Evolutionary conservation across 805 yeast genomes (phyloP), one percentile per base, ranked within the genome.

Genomic region (Grigorovia jiainica): DNA sequence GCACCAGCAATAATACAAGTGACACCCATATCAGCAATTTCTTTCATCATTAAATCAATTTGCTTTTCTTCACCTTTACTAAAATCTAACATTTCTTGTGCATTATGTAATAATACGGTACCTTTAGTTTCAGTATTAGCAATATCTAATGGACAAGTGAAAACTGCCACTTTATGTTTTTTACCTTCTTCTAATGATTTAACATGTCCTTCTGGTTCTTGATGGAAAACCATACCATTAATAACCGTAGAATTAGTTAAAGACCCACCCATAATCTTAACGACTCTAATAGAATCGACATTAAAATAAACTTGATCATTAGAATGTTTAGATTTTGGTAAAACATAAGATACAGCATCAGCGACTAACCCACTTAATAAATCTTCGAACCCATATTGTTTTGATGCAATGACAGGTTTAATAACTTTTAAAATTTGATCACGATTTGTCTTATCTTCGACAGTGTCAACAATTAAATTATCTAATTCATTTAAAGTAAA

Each of bases 61-160:
- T 87, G 97, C 41, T 79, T 81, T 66, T 92, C 98, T 67, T 92
- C 98, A 54, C 97, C 97, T 70, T 82, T 85, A 51, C 95, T 77
- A 68, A 92, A 92, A 57, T 87, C 94, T 50, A 90, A 72, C 97
- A 92, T 89, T 65, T 92, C 97, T 63, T 90, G 75, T 10, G 98
- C 98, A 57, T 87, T 89, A 67, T 92, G 96, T 51, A 92, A 73
- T 55, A 92, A 71, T 38, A 92, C 98, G 13, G 98, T 92, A 39
- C 98, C 97, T 67, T 90, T 90, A 18, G 97, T 90, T 68, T 92
- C 98, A n/a, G 98, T 89, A 46, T 87, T 82, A 11, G 96, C 82
- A 46, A 86, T 86, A 65, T 92, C 98, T 42, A 92, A 78, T 21
- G 97, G 97, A 63, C 95, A 82, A 7, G 95, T 87, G 68, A 72